These are phyloP conservation scores for Xylariaceae sp. DNA, from an alignment of 2,329 filamentous ascomycete species.

Conservation along the genomic window DNA sequence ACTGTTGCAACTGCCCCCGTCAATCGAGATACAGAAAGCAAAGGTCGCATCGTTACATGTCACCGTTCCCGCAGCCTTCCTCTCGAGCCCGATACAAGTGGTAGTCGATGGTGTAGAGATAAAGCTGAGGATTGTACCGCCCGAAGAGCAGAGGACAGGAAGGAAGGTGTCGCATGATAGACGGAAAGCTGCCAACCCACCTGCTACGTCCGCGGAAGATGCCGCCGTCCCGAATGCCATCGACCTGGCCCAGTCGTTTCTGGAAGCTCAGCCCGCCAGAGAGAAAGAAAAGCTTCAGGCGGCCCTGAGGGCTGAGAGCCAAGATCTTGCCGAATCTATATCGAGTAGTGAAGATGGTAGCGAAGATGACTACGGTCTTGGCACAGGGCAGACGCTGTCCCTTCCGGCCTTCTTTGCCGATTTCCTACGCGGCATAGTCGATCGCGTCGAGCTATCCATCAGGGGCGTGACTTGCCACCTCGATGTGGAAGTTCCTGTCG, in stretches of 20 bases:
- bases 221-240: conserved; percentile 60
- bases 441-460: conserved; percentile 63
- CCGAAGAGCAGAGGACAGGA: conserved; percentile 32
- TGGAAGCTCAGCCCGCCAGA: conserved; percentile 62
- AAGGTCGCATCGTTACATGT: conserved; percentile 71
- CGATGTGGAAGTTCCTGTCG: conserved; percentile 52
- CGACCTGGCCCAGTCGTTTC: conserved; percentile 71
- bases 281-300: conserved; percentile 65
- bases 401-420: conserved; percentile 65
- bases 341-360: conserved; percentile 55
- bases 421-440: conserved; percentile 68
- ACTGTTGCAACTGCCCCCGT: conserved; percentile 67
- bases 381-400: conserved; percentile 65
- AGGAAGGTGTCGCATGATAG: conserved; percentile 19
- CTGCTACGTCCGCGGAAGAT: conserved; percentile 22
- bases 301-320: conserved; percentile 57
- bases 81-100: conserved; percentile 74
- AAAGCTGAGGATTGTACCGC: conserved; percentile 50
- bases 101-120: conserved; percentile 79
- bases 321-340: conserved; percentile 57
- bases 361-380: conserved; percentile 55
- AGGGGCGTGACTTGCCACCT: conserved; percentile 61
- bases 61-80: conserved; percentile 82
- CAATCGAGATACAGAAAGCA: conserved; percentile 66
- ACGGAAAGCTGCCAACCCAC: conserved; percentile 23